Base-by-base conservation (phyloP, 179 eudicot species). In the Spergularia azorica region DNA sequence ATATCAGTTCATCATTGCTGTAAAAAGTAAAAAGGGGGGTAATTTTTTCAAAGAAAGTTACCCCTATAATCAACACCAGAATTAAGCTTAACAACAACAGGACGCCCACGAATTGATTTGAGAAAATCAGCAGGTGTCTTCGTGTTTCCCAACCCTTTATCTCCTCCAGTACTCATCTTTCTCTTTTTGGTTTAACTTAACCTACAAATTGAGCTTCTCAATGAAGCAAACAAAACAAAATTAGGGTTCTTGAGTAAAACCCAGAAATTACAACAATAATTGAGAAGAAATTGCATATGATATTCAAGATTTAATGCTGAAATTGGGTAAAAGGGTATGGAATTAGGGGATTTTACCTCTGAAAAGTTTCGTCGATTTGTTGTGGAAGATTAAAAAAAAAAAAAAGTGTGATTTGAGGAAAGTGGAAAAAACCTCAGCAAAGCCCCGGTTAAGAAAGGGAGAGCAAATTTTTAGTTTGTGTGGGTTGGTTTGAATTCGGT, bases 11-110 rank as follows among this genome's bases (percentile, higher is more conserved):
- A 26, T 12, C 3, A 50, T 17, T 6, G 15, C 41, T 14, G 43
- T 9, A 55, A 20, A 20, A 4, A 57, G 5, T 32, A 12, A 17
- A 55, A 41, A 43, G 58, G 43, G 50, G 75, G 9, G 8, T 18
- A 58, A 11, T 43, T 70, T 0, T 11, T 51, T 10, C 52, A 18
- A 57, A 52, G 0, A 21, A 81, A 63, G 32, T 70, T 56, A 93
- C 98, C 97, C 83, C 97, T 86, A 75, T 95, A 95, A 79, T 95
- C 98, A 50, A 95, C 98, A 43, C 98, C 98, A 6, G 97, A 95
- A 56, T 95, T 95, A 83, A 95, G 90, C 82, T 95, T 95, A 82
- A 93, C 98, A 58, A 95, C 98, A 77, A 95, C 97, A 68, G 98
- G 98, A 57, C 98, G 94, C 2, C 98, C 98, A 6, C 98, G 92